phyloP scores from a whole-genome alignment of 1,284 basidiomycete genomes.

The Melampsora americana region DNA sequence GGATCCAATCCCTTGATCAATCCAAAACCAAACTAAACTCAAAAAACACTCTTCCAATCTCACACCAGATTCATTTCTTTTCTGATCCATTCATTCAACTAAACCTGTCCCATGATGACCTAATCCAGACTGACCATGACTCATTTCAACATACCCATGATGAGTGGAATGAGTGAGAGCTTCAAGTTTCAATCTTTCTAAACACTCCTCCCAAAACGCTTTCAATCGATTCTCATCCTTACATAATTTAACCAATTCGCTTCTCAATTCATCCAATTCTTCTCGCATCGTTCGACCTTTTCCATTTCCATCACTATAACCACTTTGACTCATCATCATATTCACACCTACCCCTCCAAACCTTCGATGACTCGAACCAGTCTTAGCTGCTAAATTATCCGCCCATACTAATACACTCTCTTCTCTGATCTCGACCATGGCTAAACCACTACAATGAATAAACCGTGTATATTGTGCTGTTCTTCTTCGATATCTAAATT shows the following conservation, averaged over 20 bases:
- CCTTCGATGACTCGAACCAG: slow-evolving; percentile 33
- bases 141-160: not conserved
- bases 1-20: too few species aligned
- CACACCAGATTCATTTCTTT: too few species aligned
- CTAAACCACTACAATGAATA: slow-evolving; percentile 38
- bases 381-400: slow-evolving; percentile 37
- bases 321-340: not conserved
- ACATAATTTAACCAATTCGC: slow-evolving; percentile 20
- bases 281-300: not conserved
- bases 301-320: not conserved
- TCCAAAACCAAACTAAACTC: too few species aligned
- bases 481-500: slow-evolving; percentile 37
- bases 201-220: slow-evolving; percentile 40
- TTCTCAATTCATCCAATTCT: slow-evolving; percentile 23
- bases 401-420: slow-evolving; percentile 32
- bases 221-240: slow-evolving; percentile 26
- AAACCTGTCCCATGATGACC: too few species aligned
- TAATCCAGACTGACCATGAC: too few species aligned
- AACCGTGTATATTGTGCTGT: slow-evolving; percentile 26
- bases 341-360: not conserved
- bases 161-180: not conserved
- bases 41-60: too few species aligned
- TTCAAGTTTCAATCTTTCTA: slow-evolving; percentile 15
- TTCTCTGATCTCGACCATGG: slow-evolving; percentile 31
- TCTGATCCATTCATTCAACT: too few species aligned